Evolutionary conservation across 768 basidiomycete species (phyloP).

Genomic region (Lactarius hatsudake): DNA sequence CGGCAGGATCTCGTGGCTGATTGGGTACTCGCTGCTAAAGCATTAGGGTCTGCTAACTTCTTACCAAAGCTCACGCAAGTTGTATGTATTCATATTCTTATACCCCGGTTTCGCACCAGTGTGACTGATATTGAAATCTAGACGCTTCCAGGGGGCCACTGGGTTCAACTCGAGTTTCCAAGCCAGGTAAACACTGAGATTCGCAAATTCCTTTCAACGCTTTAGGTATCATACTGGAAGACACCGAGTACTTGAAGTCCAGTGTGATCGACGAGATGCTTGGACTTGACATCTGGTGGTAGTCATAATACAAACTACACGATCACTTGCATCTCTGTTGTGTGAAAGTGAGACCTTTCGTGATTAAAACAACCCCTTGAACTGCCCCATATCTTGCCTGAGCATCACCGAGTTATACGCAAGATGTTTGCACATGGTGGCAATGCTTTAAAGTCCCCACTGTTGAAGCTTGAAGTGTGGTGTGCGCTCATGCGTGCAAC

Average conservation of each 20-base stretch:
- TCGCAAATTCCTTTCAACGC: conserved; percentile 46
- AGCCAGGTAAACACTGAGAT: conserved; percentile 49
- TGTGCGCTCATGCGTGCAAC: no score
- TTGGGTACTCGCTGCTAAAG: conserved; percentile 36
- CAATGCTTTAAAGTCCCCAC: no score
- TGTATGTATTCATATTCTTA: conserved; percentile 30
- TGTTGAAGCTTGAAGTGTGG: no score
- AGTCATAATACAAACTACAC: neutral
- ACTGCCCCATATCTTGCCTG: no score
- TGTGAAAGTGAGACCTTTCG: neutral
- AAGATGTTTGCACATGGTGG: no score
- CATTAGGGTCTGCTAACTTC: conserved; percentile 32
- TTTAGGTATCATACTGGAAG: neutral
- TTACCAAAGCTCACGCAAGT: conserved; percentile 37
- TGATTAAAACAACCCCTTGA: no score
- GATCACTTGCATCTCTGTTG: neutral
- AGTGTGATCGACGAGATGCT: neutral
- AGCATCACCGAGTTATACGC: no score
- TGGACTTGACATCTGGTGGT: neutral
- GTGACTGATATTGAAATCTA: conserved; percentile 29
- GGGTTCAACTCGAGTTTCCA: conserved; percentile 67
- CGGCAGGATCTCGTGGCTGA: conserved; percentile 44
- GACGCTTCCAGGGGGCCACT: conserved; percentile 57
- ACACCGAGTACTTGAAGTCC: no score
- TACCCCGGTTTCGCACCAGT: neutral